Percentiles rank a stretch among this genome's conserved stretches.
These are phyloP conservation scores for Verruconis gallopava DNA, from an alignment of 2,329 filamentous ascomycete species.

Conservation along the genomic window DNA sequence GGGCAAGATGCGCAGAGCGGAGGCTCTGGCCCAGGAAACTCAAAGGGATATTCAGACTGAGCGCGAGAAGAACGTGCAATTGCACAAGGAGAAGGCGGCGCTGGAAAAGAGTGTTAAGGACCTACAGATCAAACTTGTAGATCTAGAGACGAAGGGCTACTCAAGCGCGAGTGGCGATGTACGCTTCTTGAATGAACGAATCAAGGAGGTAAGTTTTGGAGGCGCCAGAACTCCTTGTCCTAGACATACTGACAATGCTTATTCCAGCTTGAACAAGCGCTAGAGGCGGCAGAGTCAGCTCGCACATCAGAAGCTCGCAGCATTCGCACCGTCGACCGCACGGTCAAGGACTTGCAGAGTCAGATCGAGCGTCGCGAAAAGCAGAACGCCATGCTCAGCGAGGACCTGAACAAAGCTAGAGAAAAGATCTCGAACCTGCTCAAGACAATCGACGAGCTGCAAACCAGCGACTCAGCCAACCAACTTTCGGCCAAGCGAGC, in stretches of 20 bases:
- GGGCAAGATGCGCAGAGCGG: conserved; percentile 92
- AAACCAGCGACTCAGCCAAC: conserved; percentile 68
- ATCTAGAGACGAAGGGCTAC: conserved; percentile 94
- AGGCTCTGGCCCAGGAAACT: conserved; percentile 74
- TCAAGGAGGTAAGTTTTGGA: conserved; percentile 66
- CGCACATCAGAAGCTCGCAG: conserved; percentile 73
- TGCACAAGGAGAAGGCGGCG: conserved; percentile 80
- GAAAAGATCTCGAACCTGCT: conserved; percentile 88
- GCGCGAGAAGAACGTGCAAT: conserved; percentile 64
- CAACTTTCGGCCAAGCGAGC: conserved; percentile 74
- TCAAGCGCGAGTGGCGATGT: conserved; percentile 90
- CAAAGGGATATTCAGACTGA: conserved; percentile 86
- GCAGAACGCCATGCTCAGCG: conserved; percentile 63
- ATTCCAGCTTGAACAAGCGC: conserved; percentile 76
- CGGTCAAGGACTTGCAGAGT: conserved; percentile 80
- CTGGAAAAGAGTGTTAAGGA: conserved; percentile 88
- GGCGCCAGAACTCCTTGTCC: neutral
- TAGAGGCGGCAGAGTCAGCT: conserved; percentile 70
- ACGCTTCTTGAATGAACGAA: conserved; percentile 82
- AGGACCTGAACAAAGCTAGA: conserved; percentile 72
- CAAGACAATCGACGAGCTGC: conserved; percentile 83
- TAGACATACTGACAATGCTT: conserved; percentile 4
- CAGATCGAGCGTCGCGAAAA: conserved; percentile 93
- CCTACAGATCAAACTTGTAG: conserved; percentile 75
- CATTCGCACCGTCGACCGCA: conserved; percentile 83